Percentiles rank a stretch among this genome's conserved stretches.
Evolutionary conservation across 352 stramenopile species (phyloP).

Genomic region (Blastocystis sp.): DNA sequence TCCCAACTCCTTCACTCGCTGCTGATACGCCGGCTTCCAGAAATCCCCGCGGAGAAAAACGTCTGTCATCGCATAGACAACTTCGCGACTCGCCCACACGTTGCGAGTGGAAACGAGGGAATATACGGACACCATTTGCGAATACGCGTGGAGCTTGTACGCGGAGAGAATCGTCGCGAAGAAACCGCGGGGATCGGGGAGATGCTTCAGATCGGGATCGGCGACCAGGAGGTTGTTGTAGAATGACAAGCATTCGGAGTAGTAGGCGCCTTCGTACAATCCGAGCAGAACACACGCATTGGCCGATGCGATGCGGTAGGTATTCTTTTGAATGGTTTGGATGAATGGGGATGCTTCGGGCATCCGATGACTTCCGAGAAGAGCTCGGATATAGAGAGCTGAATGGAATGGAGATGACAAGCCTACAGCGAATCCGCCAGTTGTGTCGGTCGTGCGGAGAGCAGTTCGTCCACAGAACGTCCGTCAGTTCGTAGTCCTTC

Average conservation of each 20-base stretch:
- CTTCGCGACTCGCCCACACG: neutral
- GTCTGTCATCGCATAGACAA: conserved; percentile 31
- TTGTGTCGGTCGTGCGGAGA: neutral
- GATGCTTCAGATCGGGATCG: neutral
- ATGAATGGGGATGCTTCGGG: neutral
- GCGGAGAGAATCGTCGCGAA: conserved; percentile 1
- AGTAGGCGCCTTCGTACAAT: conserved; percentile 15
- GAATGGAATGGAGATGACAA: neutral
- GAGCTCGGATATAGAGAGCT: neutral
- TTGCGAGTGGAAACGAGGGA: neutral
- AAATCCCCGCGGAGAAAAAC: conserved; percentile 12
- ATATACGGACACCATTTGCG: neutral
- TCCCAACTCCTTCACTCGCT: neutral
- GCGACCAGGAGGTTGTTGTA: neutral
- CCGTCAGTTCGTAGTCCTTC: neutral
- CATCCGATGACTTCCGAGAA: neutral
- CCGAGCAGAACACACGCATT: neutral
- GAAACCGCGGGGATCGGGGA: conserved; percentile 11
- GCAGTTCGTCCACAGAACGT: neutral
- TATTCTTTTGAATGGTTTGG: neutral
- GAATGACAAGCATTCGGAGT: neutral
- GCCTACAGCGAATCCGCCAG: neutral
- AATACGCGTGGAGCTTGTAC: conserved; percentile 4
- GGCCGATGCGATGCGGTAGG: neutral
- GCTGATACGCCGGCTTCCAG: neutral